phyloP scores from a whole-genome alignment of 345 rosid species.

The Microcos paniculata region DNA sequence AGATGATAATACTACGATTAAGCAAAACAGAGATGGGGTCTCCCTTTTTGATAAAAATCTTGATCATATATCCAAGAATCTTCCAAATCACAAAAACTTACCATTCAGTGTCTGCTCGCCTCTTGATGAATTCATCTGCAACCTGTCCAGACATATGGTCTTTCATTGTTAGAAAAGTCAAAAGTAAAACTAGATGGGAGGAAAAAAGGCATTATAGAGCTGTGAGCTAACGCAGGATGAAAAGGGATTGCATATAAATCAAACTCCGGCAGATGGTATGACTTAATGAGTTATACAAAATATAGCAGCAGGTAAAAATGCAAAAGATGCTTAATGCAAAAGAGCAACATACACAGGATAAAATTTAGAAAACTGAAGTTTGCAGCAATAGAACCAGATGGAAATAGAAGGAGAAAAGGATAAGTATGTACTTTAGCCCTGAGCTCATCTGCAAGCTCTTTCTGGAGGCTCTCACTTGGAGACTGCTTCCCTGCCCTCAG shows the following conservation, averaged over 20 bases:
- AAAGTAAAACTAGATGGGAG: neutral
- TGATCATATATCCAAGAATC: conserved; percentile 6
- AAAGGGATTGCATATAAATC: neutral
- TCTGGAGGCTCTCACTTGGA: conserved; percentile 50
- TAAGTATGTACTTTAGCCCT: conserved; percentile 43
- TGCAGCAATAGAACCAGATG: neutral
- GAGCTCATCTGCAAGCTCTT: conserved; percentile 65
- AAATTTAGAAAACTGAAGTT: neutral
- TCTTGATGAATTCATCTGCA: conserved; percentile 65
- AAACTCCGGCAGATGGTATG: neutral
- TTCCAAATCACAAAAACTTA: conserved; percentile 22
- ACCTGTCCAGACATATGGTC: conserved; percentile 37
- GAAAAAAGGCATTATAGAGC: too few species aligned
- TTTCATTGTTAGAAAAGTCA: conserved; percentile 2
- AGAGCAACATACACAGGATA: neutral
- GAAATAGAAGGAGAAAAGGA: neutral
- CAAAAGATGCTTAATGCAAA: neutral
- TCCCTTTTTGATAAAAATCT: neutral
- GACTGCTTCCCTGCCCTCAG: conserved; percentile 54
- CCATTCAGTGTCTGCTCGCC: conserved; percentile 69
- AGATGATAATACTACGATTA: neutral
- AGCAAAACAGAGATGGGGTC: neutral
- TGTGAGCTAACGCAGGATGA: too few species aligned
- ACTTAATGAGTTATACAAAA: neutral
- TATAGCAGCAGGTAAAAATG: neutral